Base-by-base conservation (phyloP, 768 basidiomycete genomes). In the Boletus bicolor region DNA sequence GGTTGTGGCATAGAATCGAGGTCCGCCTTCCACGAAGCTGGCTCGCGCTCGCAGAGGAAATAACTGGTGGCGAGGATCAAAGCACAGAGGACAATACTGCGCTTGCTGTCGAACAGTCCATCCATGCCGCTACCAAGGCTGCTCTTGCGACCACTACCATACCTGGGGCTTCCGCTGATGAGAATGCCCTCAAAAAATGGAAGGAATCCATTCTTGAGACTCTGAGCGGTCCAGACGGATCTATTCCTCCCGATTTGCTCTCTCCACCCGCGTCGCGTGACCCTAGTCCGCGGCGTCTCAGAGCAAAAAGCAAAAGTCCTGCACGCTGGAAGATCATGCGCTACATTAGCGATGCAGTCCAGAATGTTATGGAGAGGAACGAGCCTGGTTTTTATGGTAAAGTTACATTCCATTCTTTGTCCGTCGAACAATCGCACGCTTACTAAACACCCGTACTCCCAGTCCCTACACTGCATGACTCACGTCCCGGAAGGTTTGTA, bases 1-100 rank as follows among this genome's bases (percentile, higher is more conserved):
- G 87, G 89, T 75, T 94, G 6, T 94, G 91, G 91, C 82, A 81
- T 55, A 84, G 84, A 56, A 76, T 93, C 58, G 91, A 93, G 68
- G 86, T 94, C 49, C 82, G 89, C 6, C 80, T 93, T 6, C 91
- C 91, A 10, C 81, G 85, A n/a, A 85, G 82, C 60, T 94, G 91
- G 89, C 82, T 94, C 14, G 77, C 88, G 10, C 78, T 94, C 42
- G 80, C 93, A 15, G 89, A 91, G 42, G 84, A 90, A 63, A 82
- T 94, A 35, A 80, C 86, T 1, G 89, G 86, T 71, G 84, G 83
- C 17, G 87, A 87, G 53, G 82, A 85, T 53, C 69, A 69, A 17
- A 60, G 51, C 21, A 68, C 65, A 39, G 75, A 70, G 35, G 82
- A 86, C 60, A 79, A 83, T 3, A 77, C 87, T 11, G 85, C 84